Conservation (phyloP, 768 basidiomycete genomes). For the Russula earlei region DNA sequence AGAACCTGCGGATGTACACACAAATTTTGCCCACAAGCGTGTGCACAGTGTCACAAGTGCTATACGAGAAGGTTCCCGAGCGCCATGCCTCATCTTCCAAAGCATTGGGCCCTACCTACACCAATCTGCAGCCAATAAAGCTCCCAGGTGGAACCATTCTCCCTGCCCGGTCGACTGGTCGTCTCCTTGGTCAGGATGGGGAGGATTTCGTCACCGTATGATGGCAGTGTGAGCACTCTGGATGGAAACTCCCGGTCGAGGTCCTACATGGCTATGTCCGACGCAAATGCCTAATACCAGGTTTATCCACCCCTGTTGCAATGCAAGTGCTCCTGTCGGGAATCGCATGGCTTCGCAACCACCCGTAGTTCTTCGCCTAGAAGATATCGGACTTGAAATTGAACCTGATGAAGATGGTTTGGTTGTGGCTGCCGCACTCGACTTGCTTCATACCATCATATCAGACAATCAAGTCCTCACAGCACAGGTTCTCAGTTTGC, state of each 20-base stretch:
- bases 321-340: neutral
- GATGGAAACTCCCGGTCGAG: constrained; percentile 82
- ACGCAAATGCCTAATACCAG: constrained; percentile 38
- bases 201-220: constrained; percentile 60
- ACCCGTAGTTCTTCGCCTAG: constrained; percentile 35
- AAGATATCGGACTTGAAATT: constrained; percentile 67
- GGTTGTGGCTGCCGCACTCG: constrained; percentile 62
- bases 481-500: constrained; percentile 51
- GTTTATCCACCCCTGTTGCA: constrained; percentile 2
- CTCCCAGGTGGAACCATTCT: constrained; percentile 72
- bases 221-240: constrained; percentile 78
- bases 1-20: constrained; percentile 62
- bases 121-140: constrained; percentile 54
- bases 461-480: constrained; percentile 60
- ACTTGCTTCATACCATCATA: constrained; percentile 70
- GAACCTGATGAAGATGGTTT: constrained; percentile 51
- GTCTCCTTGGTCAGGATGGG: constrained; percentile 61
- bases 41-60: constrained; percentile 56
- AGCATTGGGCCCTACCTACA: constrained; percentile 46
- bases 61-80: constrained; percentile 61
- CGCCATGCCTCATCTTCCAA: constrained; percentile 44
- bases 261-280: constrained; percentile 69
- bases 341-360: constrained; percentile 3
- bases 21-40: constrained; percentile 56
- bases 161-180: constrained; percentile 55